Evolutionary conservation across 495 filamentous ascomycete genomes (phyloP), one percentile per base, ranked within the genome.

Genomic region (Gamarada debralockiae): DNA sequence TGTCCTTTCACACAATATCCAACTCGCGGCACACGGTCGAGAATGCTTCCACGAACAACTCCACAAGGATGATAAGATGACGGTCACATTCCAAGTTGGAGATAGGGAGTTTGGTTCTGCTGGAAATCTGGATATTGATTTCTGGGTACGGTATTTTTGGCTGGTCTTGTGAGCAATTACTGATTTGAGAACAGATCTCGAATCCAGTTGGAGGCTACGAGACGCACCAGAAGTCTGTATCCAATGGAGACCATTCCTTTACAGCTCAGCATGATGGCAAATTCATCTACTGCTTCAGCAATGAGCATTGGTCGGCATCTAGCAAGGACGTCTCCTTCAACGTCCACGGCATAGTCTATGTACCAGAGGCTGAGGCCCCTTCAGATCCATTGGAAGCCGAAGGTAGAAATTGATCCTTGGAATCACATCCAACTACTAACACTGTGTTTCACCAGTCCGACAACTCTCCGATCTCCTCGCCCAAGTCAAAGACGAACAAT

Each of bases 301-400:
- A 98, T 67, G 93, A 97, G 74, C 84, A 92, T 64, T 97, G 90
- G 85, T 84, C 83, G 44, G 89, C 89, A 23, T 86, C 83, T 64
- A 90, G 82, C 61, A 98, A 98, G 74, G 95, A 97, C 65, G 92
- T 98, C 31, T 93, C 89, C 38, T 98, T 98, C 78, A 97, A 98
- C 68, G 93, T 98, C 20, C 93, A 98, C 69, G 93, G 93, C 50
- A 92, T 97, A 57, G 95, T 98, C 57, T 97, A 97, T 71, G 90
- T 98, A 36, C 86, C 91, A 2, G 93, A 97, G 67, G 74, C 80
- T 49, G 93, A 97, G 60, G 75, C 84, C 57, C 77, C 84, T 29
- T 81, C 86, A 56, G 93, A 98, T 71, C 93, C 93, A 33, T 75
- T 98, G 58, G 93, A 98, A 67, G 74, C 76, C 38, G 95, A 97